These are phyloP conservation scores for Rhizophagus sp. DNA, from an alignment of 192 early-diverging fungal genomes.

Conservation along the genomic window DNA sequence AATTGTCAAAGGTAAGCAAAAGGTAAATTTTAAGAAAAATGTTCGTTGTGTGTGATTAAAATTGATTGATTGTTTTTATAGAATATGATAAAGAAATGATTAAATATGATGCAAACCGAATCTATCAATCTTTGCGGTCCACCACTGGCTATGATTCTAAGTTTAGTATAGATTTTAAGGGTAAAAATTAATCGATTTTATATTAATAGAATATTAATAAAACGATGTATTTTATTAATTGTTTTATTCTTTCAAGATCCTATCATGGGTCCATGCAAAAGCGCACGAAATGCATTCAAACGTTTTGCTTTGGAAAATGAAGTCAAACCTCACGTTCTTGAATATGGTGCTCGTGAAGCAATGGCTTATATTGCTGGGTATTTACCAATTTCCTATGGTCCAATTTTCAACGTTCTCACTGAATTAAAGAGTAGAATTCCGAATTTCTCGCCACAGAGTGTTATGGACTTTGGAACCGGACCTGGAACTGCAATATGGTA, in stretches of 20 bases:
- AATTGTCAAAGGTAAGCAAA: constrained; percentile 36
- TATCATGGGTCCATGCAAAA: constrained; percentile 7
- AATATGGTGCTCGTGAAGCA: constrained; percentile 72
- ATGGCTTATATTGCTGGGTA: constrained; percentile 71
- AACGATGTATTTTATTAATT: neutral
- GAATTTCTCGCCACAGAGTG: constrained; percentile 53
- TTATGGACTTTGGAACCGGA: constrained; percentile 84
- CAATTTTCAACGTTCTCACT: constrained; percentile 63
- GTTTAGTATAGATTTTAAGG: neutral
- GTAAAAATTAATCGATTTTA: neutral
- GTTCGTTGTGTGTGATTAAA: neutral
- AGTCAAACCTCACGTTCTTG: constrained; percentile 60
- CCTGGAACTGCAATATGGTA: constrained; percentile 83
- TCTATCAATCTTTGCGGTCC: constrained; percentile 56
- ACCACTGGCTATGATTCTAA: constrained; percentile 35
- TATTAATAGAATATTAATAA: neutral
- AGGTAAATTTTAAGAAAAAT: constrained; percentile 5
- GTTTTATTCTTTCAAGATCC: neutral
- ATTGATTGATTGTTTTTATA: neutral
- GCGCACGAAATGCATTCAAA: constrained; percentile 5
- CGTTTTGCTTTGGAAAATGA: constrained; percentile 24
- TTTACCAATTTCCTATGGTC: constrained; percentile 65
- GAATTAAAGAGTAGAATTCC: constrained; percentile 68
- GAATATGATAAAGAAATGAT: constrained; percentile 47
- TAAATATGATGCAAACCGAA: constrained; percentile 49